Percentiles rank a stretch among this genome's conserved stretches.
Evolutionary conservation across 2,329 filamentous ascomycete species (phyloP).

Genomic region (Diaporthe ilicicola): DNA sequence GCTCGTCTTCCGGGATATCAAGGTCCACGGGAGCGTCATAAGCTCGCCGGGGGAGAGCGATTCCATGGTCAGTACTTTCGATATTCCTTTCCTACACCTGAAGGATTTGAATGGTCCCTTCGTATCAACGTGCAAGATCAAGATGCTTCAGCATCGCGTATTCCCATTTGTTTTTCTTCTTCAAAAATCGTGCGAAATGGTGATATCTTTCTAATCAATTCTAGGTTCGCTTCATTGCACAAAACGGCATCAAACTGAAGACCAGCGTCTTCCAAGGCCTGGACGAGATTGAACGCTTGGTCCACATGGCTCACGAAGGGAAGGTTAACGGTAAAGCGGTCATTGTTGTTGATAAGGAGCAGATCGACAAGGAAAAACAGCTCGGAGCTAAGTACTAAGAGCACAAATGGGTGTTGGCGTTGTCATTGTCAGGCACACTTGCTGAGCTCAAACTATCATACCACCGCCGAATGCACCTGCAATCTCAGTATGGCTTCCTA

Average conservation of each 20-base stretch:
- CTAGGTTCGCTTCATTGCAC: constrained; percentile 50
- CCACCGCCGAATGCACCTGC: too few species aligned
- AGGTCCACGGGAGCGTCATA: constrained; percentile 56
- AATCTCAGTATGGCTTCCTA: too few species aligned
- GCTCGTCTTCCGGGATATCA: constrained; percentile 62
- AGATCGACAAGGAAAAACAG: constrained; percentile 39
- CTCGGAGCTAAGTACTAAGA: constrained; percentile 27
- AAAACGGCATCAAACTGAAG: constrained; percentile 56
- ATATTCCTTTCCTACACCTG: neutral
- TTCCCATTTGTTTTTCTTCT: neutral
- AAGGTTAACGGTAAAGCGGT: constrained; percentile 64
- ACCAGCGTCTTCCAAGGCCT: constrained; percentile 62
- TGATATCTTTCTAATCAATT: neutral
- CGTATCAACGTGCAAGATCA: too few species aligned
- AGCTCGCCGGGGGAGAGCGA: constrained; percentile 52
- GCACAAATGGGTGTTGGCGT: fast-evolving
- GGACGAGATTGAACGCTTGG: constrained; percentile 58
- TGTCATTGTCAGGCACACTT: too few species aligned
- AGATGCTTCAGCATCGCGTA: neutral
- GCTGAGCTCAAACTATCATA: neutral
- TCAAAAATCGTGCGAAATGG: too few species aligned
- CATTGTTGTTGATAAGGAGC: constrained; percentile 57
- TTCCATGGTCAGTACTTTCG: constrained; percentile 47
- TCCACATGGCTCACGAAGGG: constrained; percentile 58
- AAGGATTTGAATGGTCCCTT: neutral